These are phyloP conservation scores for Austroboletus novae-zelandiae DNA, from an alignment of 1,284 basidiomycete species.

Conservation along the genomic window DNA sequence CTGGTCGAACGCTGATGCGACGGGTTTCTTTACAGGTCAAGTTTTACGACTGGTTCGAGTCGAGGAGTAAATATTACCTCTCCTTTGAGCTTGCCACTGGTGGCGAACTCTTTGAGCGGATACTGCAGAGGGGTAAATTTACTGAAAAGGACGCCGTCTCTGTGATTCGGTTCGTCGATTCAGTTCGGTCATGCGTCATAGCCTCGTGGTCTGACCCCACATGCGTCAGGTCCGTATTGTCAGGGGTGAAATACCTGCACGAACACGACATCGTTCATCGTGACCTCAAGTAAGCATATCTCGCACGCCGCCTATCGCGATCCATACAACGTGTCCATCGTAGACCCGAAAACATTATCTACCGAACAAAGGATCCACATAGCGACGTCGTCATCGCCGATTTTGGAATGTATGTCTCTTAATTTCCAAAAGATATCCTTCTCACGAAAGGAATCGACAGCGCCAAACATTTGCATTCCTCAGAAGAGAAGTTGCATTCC, in stretches of 20 bases:
- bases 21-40: conserved; percentile 62
- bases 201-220: conserved; percentile 1
- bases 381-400: conserved; percentile 91
- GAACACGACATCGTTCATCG: conserved; percentile 89
- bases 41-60: conserved; percentile 93
- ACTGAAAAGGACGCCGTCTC: conserved; percentile 83
- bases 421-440: not conserved
- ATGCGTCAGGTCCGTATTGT: conserved; percentile 62
- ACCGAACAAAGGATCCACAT: conserved; percentile 69
- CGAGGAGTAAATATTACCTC: conserved; percentile 86
- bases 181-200: not conserved
- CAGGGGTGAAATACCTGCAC: conserved; percentile 81
- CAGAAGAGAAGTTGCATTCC: conserved; percentile 76
- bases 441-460: conserved; percentile 36
- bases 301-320: not conserved
- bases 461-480: conserved; percentile 80
- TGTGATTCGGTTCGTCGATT: conserved; percentile 52
- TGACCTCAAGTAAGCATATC: conserved; percentile 72
- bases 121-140: conserved; percentile 81
- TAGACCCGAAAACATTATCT: conserved; percentile 93
- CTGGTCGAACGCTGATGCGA: not conserved
- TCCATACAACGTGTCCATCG: not conserved
- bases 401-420: conserved; percentile 82
- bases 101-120: conserved; percentile 87
- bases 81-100: conserved; percentile 89